Conservation (phyloP, 2,329 filamentous ascomycete genomes). For the Colletotrichum euphorbiae region DNA sequence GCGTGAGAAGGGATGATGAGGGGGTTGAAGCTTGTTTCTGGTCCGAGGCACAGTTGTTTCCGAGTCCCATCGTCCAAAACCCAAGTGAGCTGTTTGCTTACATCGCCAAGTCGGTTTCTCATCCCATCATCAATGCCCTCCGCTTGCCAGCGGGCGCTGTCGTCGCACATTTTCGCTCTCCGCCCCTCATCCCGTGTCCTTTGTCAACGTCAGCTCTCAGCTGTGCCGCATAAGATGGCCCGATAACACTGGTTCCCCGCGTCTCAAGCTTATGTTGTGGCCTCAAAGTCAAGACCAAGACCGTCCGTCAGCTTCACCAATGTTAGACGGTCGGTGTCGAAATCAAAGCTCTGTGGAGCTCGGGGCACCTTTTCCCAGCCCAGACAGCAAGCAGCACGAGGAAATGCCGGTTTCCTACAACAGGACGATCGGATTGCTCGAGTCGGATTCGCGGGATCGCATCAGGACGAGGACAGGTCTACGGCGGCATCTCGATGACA, state of each 20-base stretch:
- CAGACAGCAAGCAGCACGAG: not conserved
- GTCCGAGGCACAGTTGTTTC: not conserved
- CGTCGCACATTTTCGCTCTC: conserved; percentile 15
- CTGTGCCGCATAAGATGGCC: conserved; percentile 22
- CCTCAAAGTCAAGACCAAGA: conserved; percentile 32
- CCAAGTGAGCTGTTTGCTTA: not conserved
- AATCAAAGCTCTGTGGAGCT: conserved; percentile 15
- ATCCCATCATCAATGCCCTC: conserved; percentile 26
- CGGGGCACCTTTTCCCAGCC: conserved; percentile 1
- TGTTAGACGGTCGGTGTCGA: conserved; percentile 18
- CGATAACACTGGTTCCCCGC: conserved; percentile 18
- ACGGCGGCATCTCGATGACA: conserved; percentile 18
- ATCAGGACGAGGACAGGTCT: not conserved
- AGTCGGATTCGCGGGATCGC: conserved; percentile 8
- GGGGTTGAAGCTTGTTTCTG: conserved; percentile 10
- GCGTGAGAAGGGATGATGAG: not conserved
- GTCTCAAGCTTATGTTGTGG: conserved; percentile 25
- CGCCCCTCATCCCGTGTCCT: conserved; percentile 22
- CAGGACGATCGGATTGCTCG: not conserved
- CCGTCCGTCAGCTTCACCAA: conserved; percentile 15
- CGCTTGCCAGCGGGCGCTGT: conserved; percentile 22
- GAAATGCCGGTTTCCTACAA: not conserved
- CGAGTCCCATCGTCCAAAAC: not conserved
- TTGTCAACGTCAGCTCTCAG: conserved; percentile 27
- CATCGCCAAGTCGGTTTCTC: conserved; percentile 17